Evolutionary conservation across 2,329 filamentous ascomycete species (phyloP).

Genomic region (Claviceps sp.): DNA sequence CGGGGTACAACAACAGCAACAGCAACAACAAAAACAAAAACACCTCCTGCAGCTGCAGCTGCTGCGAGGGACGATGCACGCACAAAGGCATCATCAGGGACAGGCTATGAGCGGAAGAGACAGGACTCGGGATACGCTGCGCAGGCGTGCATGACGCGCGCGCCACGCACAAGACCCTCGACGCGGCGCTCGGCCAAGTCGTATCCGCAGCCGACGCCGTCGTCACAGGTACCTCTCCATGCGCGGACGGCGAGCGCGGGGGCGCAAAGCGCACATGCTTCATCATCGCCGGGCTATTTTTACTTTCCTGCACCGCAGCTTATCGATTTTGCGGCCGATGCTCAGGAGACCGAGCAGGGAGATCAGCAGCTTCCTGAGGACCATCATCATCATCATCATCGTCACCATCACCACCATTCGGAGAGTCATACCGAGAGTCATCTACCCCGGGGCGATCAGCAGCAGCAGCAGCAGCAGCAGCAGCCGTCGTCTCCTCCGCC

Average conservation of each 20-base stretch:
- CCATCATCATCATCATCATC: neutral
- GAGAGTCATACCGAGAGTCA: too few species aligned
- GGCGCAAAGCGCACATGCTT: slow-evolving; percentile 13
- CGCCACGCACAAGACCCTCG: slow-evolving; percentile 23
- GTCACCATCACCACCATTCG: neutral
- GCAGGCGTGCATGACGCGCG: slow-evolving; percentile 3
- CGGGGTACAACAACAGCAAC: too few species aligned
- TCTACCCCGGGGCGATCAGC: neutral
- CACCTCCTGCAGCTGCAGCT: too few species aligned
- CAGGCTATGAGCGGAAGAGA: slow-evolving; percentile 11
- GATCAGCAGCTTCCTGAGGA: too few species aligned
- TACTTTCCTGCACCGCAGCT: slow-evolving; percentile 35
- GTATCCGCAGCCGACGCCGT: slow-evolving; percentile 16
- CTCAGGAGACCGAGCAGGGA: too few species aligned
- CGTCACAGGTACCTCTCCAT: slow-evolving; percentile 16
- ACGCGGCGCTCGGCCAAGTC: slow-evolving; percentile 28
- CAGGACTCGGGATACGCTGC: slow-evolving; percentile 49
- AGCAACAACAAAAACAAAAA: too few species aligned
- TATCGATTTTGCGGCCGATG: slow-evolving; percentile 10
- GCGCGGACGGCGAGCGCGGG: slow-evolving; percentile 17
- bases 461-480: neutral
- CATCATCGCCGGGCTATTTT: slow-evolving; percentile 28
- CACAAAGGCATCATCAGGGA: too few species aligned
- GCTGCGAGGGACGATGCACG: too few species aligned
- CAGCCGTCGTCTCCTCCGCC: slow-evolving; percentile 26